Percentiles rank a stretch among this genome's conserved stretches.
Evolutionary conservation across 371 early-diverging fungal species (phyloP).

Genomic region (Mucor saturninus): DNA sequence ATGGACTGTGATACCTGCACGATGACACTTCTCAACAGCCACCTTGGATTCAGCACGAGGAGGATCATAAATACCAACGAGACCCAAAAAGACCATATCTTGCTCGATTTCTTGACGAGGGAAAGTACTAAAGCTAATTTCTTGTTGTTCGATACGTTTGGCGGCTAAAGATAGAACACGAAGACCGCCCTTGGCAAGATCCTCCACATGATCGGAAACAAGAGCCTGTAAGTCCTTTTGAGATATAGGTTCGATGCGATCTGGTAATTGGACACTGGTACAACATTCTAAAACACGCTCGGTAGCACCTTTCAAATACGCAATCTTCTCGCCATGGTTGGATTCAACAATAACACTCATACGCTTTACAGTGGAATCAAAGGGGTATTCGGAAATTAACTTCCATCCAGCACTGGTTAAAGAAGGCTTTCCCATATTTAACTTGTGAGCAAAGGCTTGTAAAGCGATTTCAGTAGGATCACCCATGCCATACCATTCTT

Average conservation of each 20-base stretch:
- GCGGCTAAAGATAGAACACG: constrained; percentile 82
- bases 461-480: constrained; percentile 84
- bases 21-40: constrained; percentile 62
- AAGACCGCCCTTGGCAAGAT: constrained; percentile 62
- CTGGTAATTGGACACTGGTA: constrained; percentile 52
- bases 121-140: constrained; percentile 18
- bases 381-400: constrained; percentile 78
- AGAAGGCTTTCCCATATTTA: constrained; percentile 65
- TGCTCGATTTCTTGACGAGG: constrained; percentile 57
- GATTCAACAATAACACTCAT: constrained; percentile 81
- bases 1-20: constrained; percentile 77
- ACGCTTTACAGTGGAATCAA: constrained; percentile 85
- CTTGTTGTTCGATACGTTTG: constrained; percentile 25
- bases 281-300: constrained; percentile 86
- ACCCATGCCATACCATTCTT: constrained; percentile 74
- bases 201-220: constrained; percentile 63
- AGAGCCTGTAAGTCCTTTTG: constrained; percentile 46
- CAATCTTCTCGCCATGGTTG: constrained; percentile 40
- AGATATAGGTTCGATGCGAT: constrained; percentile 56
- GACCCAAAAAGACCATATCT: constrained; percentile 84
- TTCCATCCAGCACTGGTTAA: constrained; percentile 57
- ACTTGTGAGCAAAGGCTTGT: constrained; percentile 75
- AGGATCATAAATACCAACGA: constrained; percentile 83
- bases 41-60: constrained; percentile 71
- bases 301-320: constrained; percentile 92